phyloP scores from a whole-genome alignment of 306 rosid genomes.

The Inga laurina region DNA sequence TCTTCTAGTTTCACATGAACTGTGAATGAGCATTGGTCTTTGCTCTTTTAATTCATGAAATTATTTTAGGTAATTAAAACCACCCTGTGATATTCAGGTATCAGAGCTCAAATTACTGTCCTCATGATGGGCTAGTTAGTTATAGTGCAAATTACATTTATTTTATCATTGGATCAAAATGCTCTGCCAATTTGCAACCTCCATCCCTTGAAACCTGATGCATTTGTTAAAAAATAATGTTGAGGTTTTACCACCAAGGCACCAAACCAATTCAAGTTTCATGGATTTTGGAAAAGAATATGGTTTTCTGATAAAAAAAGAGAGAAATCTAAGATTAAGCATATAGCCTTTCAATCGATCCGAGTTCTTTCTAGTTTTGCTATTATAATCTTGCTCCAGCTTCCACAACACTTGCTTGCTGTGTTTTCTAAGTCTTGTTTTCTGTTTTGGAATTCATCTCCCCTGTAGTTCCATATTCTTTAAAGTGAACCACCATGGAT shows the following conservation, averaged over 20 bases:
- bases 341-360: not conserved
- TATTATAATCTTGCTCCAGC: not conserved
- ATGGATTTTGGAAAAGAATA: not conserved
- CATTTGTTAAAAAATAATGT: slow-evolving; percentile 4
- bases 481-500: not conserved
- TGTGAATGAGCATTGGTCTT: slow-evolving; percentile 5
- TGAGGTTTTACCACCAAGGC: no score
- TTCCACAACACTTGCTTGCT: not conserved
- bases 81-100: not conserved
- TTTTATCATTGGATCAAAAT: slow-evolving; percentile 4
- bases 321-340: not conserved
- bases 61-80: not conserved
- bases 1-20: not conserved
- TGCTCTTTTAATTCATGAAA: not conserved
- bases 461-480: slow-evolving; percentile 9
- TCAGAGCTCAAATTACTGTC: slow-evolving; percentile 18
- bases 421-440: slow-evolving; percentile 14
- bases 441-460: not conserved
- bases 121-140: slow-evolving; percentile 7
- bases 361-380: not conserved
- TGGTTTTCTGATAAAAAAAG: not conserved
- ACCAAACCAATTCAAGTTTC: slow-evolving; percentile 1
- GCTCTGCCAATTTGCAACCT: not conserved
- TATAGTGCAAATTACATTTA: slow-evolving; percentile 16
- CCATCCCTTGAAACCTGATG: slow-evolving; percentile 5